phyloP scores from a whole-genome alignment of 345 rosid species.

The Citrus hindsii region DNA sequence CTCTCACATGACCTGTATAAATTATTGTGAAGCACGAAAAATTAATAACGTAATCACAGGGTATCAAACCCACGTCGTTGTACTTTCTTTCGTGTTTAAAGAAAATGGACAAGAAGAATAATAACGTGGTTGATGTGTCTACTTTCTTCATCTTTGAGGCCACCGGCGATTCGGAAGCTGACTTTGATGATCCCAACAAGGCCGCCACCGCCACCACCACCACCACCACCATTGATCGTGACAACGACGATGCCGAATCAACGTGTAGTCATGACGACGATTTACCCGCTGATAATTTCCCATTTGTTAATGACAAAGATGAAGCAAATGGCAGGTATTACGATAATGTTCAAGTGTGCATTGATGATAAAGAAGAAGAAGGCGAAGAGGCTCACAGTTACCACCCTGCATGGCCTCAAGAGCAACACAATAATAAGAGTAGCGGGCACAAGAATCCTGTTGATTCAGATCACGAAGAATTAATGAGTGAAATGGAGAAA shows the following conservation, averaged over 20 bases:
- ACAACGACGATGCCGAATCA: conserved; percentile 59
- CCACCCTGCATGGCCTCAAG: conserved; percentile 20
- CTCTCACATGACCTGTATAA: no score
- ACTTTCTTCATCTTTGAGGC: conserved; percentile 54
- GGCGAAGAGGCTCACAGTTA: conserved; percentile 36
- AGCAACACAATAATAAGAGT: background rate
- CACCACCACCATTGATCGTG: conserved; percentile 1
- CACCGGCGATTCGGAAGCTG: conserved; percentile 67
- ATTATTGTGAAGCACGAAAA: no score
- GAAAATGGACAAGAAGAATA: background rate
- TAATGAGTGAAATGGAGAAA: conserved; percentile 58
- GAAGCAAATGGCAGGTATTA: conserved; percentile 1
- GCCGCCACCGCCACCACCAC: background rate
- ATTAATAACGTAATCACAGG: background rate
- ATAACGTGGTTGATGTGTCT: conserved; percentile 34
- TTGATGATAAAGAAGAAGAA: conserved; percentile 15
- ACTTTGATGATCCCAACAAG: conserved; percentile 15
- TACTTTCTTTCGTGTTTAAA: background rate
- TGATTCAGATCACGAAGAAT: conserved; percentile 24
- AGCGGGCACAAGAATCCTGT: background rate
- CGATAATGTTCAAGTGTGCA: background rate
- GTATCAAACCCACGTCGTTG: background rate
- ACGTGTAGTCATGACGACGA: conserved; percentile 44
- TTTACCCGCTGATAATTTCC: conserved; percentile 1
- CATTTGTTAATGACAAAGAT: background rate